Conservation (phyloP, 345 rosid species). For the Syzygium grande region DNA sequence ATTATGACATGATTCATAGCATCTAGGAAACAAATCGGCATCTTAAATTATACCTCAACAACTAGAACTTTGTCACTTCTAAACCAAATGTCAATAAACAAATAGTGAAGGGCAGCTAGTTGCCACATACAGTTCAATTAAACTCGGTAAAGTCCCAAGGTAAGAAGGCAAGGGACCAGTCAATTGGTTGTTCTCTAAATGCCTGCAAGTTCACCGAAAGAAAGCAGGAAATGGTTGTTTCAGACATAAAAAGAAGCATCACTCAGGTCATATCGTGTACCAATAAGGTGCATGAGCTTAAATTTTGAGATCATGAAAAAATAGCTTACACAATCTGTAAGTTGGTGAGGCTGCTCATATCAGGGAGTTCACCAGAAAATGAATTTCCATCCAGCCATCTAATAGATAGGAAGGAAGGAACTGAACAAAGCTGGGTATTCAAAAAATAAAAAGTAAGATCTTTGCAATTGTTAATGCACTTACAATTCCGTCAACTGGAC, state of each 20-base stretch:
- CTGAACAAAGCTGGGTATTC: neutral
- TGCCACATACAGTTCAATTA: slow-evolving; percentile 69
- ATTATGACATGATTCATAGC: neutral
- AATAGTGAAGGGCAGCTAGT: neutral
- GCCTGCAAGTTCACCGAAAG: slow-evolving; percentile 31
- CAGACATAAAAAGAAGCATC: neutral
- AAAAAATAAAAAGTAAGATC: neutral
- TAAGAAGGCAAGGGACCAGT: slow-evolving; percentile 70
- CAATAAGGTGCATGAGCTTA: neutral
- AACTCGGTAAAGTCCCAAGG: slow-evolving; percentile 54
- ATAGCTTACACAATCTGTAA: slow-evolving; percentile 67
- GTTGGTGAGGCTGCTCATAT: slow-evolving; percentile 64
- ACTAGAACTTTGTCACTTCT: neutral
- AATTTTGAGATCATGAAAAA: neutral
- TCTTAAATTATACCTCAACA: neutral
- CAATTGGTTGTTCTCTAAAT: slow-evolving; percentile 80
- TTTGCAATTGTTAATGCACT: slow-evolving; percentile 17
- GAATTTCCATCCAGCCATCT: slow-evolving; percentile 88
- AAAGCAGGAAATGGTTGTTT: neutral
- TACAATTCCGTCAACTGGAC: slow-evolving; percentile 70
- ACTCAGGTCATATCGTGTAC: neutral
- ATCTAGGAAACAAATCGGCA: neutral
- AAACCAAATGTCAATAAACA: neutral
- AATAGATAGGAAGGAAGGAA: slow-evolving; percentile 1
- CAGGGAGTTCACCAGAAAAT: slow-evolving; percentile 67